Base-by-base conservation (phyloP, 2,329 filamentous ascomycete species). In the Hypoxylon sp. region DNA sequence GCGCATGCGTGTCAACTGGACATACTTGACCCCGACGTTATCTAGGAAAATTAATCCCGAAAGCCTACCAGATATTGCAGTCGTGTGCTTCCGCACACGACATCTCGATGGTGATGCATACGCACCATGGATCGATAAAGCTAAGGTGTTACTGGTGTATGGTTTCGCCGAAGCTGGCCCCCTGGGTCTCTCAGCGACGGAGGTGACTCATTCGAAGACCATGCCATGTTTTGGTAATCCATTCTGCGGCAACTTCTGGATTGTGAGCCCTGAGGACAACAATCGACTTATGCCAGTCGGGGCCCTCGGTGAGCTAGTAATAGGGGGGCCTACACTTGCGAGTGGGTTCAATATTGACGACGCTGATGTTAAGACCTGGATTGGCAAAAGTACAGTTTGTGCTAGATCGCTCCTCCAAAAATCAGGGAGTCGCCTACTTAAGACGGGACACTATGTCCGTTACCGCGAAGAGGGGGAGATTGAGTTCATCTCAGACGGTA, bases 271-370 rank as follows among this genome's bases (percentile, higher is more conserved):
- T 0, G 82, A 86, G 2, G 82, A 87, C 58, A 80, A 81, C 30
- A 81, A 81, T 67, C 82, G 81, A 34, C 79, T 86, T 38, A 81
- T 86, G 78, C 86, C 86, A 0, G 76, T 86, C 11, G 87, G 87
- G 1, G 82, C 84, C 0, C 78, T 87, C 0, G 87, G 87, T 0
- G 88, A 91, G 72, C 79, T 91, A 1, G 82, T 89, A 2, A 84
- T 91, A 34, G 87, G 90, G 70, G 87, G 87, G 0, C 85, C 86
- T 0, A 86, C 81, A 0, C 73, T 84, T 5, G 81, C 81, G 2
- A 80, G 81, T 65, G 77, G 77, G 3, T 80, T 82, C 13, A 71
- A 82, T 53, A 72, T 78, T 58, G 53, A 73, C 50, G 73, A 75
- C 67, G 51, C 77, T 65, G 67, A 79, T 73, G 48, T 75, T 2